Conservation (phyloP, 257 asterid species). For the Coffea eugenioides region DNA sequence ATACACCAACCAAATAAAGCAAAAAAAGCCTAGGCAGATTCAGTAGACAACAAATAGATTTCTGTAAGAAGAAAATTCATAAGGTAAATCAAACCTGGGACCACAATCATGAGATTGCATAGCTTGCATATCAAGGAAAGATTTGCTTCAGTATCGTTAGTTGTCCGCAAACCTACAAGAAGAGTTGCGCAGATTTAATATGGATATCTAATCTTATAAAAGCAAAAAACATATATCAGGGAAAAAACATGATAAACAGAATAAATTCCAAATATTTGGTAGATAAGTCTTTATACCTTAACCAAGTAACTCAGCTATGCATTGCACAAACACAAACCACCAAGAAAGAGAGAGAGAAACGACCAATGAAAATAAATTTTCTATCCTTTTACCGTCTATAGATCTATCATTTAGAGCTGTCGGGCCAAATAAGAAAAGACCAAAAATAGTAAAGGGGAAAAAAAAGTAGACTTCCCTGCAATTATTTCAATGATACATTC, state of each 20-base stretch:
- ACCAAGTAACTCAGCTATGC: background rate
- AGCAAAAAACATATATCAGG: background rate
- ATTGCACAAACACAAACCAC: background rate
- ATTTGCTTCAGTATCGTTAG: conserved; percentile 46
- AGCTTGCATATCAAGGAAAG: conserved; percentile 59
- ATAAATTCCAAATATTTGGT: background rate
- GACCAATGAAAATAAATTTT: background rate
- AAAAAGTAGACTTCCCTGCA: background rate
- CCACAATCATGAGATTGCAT: conserved; percentile 64
- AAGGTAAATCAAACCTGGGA: conserved; percentile 54
- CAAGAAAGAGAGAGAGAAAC: background rate
- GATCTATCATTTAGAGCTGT: background rate
- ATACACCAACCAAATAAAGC: background rate
- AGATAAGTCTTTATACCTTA: background rate
- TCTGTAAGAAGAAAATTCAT: background rate
- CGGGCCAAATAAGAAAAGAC: background rate
- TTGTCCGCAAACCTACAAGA: conserved; percentile 43
- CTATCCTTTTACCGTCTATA: background rate
- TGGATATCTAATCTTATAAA: background rate
- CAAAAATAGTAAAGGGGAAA: no score
- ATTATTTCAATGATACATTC: background rate
- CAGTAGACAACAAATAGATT: background rate
- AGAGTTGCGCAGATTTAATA: conserved; percentile 27
- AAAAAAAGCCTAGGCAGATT: background rate
- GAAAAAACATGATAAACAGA: background rate